phyloP scores from a whole-genome alignment of 768 basidiomycete species.

The Bullera alba region DNA sequence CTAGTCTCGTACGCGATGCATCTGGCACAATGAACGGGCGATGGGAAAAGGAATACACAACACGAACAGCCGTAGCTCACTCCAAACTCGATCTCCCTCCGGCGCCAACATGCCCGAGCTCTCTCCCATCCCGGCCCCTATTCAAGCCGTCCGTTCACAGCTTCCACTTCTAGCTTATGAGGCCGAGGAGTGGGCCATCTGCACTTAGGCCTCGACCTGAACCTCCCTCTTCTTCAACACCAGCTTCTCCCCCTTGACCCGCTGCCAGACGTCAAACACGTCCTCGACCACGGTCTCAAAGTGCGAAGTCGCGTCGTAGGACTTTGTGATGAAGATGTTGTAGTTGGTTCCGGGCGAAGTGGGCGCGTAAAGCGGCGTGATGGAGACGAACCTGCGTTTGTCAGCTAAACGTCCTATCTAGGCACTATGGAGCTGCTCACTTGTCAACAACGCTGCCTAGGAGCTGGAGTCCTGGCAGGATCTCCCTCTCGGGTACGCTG shows the following conservation, averaged over 20 bases:
- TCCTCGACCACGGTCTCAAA: constrained; percentile 99
- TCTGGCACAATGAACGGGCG: no score
- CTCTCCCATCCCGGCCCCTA: no score
- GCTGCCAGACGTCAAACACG: constrained; percentile 91
- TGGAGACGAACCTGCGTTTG: constrained; percentile 71
- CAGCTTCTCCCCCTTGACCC: constrained; percentile 53
- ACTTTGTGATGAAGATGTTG: constrained; percentile 93
- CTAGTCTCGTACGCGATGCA: no score
- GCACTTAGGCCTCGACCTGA: constrained; percentile 34
- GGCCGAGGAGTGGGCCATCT: not conserved
- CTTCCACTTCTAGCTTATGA: no score
- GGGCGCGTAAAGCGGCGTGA: constrained; percentile 81
- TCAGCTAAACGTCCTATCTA: not conserved
- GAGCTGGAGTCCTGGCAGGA: constrained; percentile 81
- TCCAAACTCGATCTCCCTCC: no score
- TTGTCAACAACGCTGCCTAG: constrained; percentile 91
- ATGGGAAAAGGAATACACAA: no score
- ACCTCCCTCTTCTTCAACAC: constrained; percentile 44
- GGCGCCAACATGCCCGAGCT: no score
- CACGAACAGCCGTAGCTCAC: no score
- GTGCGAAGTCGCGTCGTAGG: constrained; percentile 97
- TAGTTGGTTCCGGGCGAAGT: constrained; percentile 72
- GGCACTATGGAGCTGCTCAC: no score
- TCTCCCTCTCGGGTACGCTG: constrained; percentile 80
- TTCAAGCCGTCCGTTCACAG: no score